Evolutionary conservation across 805 yeast species (phyloP).

Genomic region (Jamesozyma jinghongensis): DNA sequence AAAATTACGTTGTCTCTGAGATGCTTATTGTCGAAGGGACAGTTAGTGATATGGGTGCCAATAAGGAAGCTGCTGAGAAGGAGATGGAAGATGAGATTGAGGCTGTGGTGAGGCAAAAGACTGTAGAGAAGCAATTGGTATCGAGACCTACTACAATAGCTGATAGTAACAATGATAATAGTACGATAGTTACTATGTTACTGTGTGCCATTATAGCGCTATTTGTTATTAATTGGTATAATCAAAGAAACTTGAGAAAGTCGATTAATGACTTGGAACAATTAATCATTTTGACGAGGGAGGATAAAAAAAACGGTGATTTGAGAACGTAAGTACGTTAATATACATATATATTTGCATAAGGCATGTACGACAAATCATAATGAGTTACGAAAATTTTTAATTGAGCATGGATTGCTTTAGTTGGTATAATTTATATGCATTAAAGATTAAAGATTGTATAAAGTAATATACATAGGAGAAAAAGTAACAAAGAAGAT

Average conservation of each 20-base stretch:
- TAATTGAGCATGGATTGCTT: too few relatives aligned
- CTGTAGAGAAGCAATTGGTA: too few relatives aligned
- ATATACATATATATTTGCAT: too few relatives aligned
- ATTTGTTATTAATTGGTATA: conserved; percentile 1
- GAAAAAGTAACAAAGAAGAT: too few relatives aligned
- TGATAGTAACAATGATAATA: neutral
- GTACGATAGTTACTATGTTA: neutral
- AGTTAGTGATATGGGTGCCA: neutral
- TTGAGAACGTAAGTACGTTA: too few relatives aligned
- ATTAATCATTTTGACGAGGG: neutral
- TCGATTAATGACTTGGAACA: conserved; percentile 1
- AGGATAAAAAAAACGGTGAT: too few relatives aligned
- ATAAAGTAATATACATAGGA: too few relatives aligned
- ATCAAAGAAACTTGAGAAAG: conserved; percentile 2
- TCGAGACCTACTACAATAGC: too few relatives aligned
- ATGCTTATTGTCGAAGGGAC: neutral
- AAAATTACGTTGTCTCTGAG: conserved; percentile 9
- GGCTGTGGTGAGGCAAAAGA: neutral
- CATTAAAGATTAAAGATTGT: too few relatives aligned
- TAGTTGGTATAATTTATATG: neutral
- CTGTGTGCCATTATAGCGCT: neutral
- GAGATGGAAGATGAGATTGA: neutral
- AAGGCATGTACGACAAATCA: too few relatives aligned
- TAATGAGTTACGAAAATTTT: too few relatives aligned
- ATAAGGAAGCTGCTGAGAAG: neutral